Conservation (phyloP, 2,329 filamentous ascomycete species). For the Mariannaea sp. region DNA sequence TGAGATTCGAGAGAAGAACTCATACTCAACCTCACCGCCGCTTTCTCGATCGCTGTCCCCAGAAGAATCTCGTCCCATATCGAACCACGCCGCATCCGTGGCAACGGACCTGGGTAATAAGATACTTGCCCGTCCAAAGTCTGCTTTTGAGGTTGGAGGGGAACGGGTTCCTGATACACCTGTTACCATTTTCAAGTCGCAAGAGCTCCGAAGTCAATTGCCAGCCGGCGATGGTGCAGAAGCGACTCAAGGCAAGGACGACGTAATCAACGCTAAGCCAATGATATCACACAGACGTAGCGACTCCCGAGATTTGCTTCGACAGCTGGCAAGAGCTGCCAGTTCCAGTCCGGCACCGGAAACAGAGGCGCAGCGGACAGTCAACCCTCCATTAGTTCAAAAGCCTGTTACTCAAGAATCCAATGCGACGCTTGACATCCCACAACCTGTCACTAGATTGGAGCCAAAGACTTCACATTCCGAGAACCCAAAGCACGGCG, state of each 20-base stretch:
- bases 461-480: slow-evolving; percentile 18
- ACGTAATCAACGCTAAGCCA: slow-evolving; percentile 24
- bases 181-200: slow-evolving; percentile 46
- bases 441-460: slow-evolving; percentile 26
- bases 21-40: slow-evolving; percentile 53
- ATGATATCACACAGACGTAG: slow-evolving; percentile 33
- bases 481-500: slow-evolving; percentile 30
- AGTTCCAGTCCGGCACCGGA: slow-evolving; percentile 51
- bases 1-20: slow-evolving; percentile 58
- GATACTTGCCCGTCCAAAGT: slow-evolving; percentile 23
- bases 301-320: slow-evolving; percentile 55
- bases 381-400: slow-evolving; percentile 8
- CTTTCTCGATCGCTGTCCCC: slow-evolving; percentile 51
- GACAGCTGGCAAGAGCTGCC: slow-evolving; percentile 53
- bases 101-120: slow-evolving; percentile 24
- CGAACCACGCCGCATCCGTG: slow-evolving; percentile 29
- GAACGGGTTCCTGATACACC: slow-evolving; percentile 47
- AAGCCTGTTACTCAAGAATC: slow-evolving; percentile 1
- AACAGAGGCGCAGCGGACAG: slow-evolving; percentile 25
- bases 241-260: slow-evolving; percentile 15
- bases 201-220: slow-evolving; percentile 21
- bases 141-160: slow-evolving; percentile 38
- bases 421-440: slow-evolving; percentile 27
- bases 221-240: slow-evolving; percentile 8
- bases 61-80: slow-evolving; percentile 42